A percentile compares a stretch with the other conserved stretches of the same genome.
These are phyloP conservation scores for Symmetrospora coprosmae DNA, from an alignment of 768 basidiomycete genomes.

Conservation along the genomic window DNA sequence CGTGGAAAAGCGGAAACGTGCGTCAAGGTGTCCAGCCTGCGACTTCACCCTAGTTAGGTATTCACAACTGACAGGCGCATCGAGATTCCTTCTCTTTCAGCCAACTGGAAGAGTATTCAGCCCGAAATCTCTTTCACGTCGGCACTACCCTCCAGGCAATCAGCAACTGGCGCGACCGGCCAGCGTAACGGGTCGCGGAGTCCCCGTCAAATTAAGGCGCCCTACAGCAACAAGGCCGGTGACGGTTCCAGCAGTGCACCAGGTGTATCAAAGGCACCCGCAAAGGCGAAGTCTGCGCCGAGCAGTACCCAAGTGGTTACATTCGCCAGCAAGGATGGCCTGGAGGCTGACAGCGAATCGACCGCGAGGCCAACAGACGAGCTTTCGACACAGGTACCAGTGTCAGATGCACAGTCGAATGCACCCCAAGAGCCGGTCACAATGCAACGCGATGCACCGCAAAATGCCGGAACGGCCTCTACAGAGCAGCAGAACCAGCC, in stretches of 20 bases:
- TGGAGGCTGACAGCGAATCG: too few species aligned
- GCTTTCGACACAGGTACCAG: too few species aligned
- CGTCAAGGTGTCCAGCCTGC: not conserved
- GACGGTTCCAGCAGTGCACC: not conserved
- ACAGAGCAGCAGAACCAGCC: too few species aligned
- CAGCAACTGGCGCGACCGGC: not conserved
- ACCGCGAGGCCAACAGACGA: too few species aligned
- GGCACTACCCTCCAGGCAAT: not conserved
- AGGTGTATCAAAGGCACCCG: not conserved
- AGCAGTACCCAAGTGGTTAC: not conserved
- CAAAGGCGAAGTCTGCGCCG: not conserved
- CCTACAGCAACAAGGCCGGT: not conserved
- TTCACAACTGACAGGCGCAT: not conserved
- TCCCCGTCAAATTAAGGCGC: not conserved
- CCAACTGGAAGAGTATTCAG: not conserved
- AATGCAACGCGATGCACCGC: too few species aligned
- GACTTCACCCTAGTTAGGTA: not conserved
- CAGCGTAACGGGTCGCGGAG: not conserved
- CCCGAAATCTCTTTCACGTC: not conserved
- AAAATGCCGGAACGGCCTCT: too few species aligned
- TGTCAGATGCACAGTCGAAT: too few species aligned
- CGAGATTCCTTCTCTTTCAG: not conserved
- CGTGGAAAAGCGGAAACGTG: not conserved
- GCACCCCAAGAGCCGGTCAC: too few species aligned
- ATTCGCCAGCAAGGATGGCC: too few species aligned